A percentile compares a stretch with the other conserved stretches of the same genome.
phyloP scores from a whole-genome alignment of 176 grass and related monocot species.

The Alloteropsis semialata region DNA sequence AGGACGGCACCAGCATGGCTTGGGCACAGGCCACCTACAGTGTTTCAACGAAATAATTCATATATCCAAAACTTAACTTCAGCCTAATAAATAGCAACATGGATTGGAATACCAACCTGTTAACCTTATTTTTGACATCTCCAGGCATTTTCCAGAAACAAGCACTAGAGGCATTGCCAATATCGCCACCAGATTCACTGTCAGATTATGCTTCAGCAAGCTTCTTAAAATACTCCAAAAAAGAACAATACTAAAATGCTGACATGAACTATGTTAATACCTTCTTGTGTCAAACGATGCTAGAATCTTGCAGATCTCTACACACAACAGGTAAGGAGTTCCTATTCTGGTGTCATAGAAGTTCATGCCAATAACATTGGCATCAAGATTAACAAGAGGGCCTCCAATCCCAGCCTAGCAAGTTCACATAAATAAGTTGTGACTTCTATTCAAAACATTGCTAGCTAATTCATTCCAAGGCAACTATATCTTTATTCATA shows the following conservation, averaged over 20 bases:
- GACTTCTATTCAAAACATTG: not conserved
- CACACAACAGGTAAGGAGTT: not conserved
- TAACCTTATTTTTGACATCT: too few relatives aligned
- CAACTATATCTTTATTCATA: not conserved
- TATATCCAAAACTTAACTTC: too few relatives aligned
- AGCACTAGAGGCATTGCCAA: too few relatives aligned
- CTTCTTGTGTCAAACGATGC: not conserved
- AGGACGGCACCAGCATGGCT: not conserved
- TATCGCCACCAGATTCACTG: too few relatives aligned
- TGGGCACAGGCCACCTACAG: not conserved
- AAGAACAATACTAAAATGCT: too few relatives aligned
- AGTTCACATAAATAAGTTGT: not conserved
- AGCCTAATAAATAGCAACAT: too few relatives aligned
- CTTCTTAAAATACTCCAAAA: too few relatives aligned
- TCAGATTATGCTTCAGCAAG: too few relatives aligned
- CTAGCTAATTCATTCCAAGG: not conserved
- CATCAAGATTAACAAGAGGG: not conserved
- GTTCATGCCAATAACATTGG: not conserved
- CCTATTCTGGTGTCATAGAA: not conserved
- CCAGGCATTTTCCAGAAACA: too few relatives aligned
- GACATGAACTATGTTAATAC: not conserved
- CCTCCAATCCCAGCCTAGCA: not conserved
- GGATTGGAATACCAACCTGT: too few relatives aligned
- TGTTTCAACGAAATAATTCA: slow-evolving; percentile 5
- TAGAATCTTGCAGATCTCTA: not conserved